Evolutionary conservation across 179 eudicot genomes (phyloP).

Genomic region (Silene noctiflora): DNA sequence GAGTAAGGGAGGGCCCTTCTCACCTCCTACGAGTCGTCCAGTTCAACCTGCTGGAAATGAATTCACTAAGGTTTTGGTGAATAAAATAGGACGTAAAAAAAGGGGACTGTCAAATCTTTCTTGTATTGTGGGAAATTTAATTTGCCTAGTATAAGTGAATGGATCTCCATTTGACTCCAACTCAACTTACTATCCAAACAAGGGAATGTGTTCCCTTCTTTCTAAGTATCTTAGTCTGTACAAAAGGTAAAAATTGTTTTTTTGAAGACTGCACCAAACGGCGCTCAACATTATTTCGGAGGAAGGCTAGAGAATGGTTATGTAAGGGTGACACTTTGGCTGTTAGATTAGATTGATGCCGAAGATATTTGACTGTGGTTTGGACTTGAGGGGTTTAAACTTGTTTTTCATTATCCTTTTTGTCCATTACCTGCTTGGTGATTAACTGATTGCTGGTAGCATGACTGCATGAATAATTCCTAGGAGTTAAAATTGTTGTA

Average conservation of each 20-base stretch:
- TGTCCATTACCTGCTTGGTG: not conserved
- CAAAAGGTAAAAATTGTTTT: not conserved
- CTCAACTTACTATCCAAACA: not conserved
- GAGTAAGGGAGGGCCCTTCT: no score
- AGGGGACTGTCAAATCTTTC: not conserved
- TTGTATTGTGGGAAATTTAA: not conserved
- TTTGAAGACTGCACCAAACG: not conserved
- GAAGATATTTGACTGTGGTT: not conserved
- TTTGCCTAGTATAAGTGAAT: no score
- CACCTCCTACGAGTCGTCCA: no score
- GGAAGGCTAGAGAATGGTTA: not conserved
- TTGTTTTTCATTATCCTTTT: not conserved
- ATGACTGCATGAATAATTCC: not conserved
- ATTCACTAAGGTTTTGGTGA: not conserved
- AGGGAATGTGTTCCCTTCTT: not conserved
- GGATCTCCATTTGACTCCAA: not conserved
- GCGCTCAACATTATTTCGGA: not conserved
- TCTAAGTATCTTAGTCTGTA: no score
- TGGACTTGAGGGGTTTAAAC: not conserved
- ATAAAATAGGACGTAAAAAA: not conserved
- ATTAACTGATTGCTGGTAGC: not conserved
- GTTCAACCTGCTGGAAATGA: not conserved
- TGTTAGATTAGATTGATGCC: not conserved
- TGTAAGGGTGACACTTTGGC: not conserved
- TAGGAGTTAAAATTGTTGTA: not conserved